A percentile compares a stretch with the other conserved stretches of the same genome.
These are phyloP conservation scores for Aspergillus funiculosus DNA, from an alignment of 495 filamentous ascomycete genomes.

Conservation along the genomic window DNA sequence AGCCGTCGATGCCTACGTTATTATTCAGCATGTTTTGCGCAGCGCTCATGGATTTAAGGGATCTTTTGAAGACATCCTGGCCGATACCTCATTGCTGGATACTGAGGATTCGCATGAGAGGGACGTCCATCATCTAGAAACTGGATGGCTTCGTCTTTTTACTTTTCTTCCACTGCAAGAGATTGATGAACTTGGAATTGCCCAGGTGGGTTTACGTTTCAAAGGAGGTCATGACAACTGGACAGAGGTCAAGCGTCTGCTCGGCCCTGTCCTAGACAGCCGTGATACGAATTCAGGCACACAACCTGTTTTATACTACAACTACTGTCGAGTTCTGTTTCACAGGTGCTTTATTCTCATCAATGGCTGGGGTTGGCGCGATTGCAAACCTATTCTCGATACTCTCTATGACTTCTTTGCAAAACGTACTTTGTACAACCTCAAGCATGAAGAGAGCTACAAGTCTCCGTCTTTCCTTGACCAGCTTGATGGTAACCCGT, in stretches of 20 bases:
- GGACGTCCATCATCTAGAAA: conserved; percentile 58
- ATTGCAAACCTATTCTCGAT: conserved; percentile 70
- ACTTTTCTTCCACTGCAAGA: conserved; percentile 69
- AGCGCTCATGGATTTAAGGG: conserved; percentile 28
- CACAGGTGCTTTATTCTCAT: conserved; percentile 75
- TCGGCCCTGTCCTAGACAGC: conserved; percentile 59
- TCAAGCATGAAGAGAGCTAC: conserved; percentile 70
- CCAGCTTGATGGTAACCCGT: conserved; percentile 57
- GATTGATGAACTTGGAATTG: conserved; percentile 62
- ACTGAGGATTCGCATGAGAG: conserved; percentile 15
- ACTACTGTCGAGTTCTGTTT: conserved; percentile 69
- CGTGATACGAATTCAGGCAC: conserved; percentile 51
- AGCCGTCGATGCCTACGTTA: conserved; percentile 59
- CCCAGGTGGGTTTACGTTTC: conserved; percentile 52
- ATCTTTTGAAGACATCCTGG: conserved; percentile 50
- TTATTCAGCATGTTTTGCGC: conserved; percentile 55
- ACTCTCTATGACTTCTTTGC: conserved; percentile 89
- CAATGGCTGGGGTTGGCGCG: conserved; percentile 77
- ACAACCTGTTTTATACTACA: conserved; percentile 64
- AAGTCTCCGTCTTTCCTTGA: conserved; percentile 76
- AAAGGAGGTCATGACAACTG: conserved; percentile 60
- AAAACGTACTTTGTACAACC: conserved; percentile 61
- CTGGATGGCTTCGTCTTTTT: conserved; percentile 67
- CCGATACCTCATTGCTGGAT: conserved; percentile 21
- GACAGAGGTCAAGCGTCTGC: conserved; percentile 58